Conservation (phyloP, 1,284 basidiomycete species). For the Clitocybe nebularis region DNA sequence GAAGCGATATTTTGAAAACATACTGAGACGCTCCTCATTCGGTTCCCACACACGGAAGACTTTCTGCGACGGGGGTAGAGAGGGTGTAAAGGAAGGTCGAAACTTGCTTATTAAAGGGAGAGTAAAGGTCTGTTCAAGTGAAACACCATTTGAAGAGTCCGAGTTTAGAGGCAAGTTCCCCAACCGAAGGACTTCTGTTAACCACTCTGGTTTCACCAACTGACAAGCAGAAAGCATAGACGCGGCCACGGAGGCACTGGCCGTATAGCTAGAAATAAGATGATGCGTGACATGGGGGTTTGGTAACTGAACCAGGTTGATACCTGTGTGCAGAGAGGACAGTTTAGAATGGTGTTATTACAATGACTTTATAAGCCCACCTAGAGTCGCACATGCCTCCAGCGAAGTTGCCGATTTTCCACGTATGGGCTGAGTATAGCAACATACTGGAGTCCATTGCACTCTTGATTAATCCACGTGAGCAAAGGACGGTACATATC, state of each 20-base stretch:
- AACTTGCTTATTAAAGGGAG: constrained; percentile 51
- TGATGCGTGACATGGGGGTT: constrained; percentile 55
- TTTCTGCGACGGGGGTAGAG: constrained; percentile 45
- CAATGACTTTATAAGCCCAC: constrained; percentile 33
- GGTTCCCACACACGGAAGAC: constrained; percentile 57
- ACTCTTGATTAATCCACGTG: constrained; percentile 31
- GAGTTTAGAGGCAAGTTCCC: constrained; percentile 32
- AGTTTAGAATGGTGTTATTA: constrained; percentile 3
- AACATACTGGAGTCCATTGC: constrained; percentile 50
- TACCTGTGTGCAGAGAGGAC: constrained; percentile 33
- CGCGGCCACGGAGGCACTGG: constrained; percentile 44
- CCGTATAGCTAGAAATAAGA: constrained; percentile 44
- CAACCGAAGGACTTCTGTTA: constrained; percentile 50
- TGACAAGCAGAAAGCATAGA: constrained; percentile 54
- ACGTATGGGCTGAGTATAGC: constrained; percentile 34
- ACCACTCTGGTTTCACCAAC: constrained; percentile 63
- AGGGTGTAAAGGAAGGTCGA: constrained; percentile 50
- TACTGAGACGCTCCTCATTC: constrained; percentile 51
- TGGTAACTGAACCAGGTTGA: constrained; percentile 45
- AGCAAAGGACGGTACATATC: constrained; percentile 2
- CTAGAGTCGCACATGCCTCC: constrained; percentile 51
- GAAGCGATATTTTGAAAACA: constrained; percentile 52
- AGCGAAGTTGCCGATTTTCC: constrained; percentile 22
- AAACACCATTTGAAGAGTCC: constrained; percentile 28
- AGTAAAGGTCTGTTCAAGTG: constrained; percentile 46